phyloP scores from a whole-genome alignment of 2,329 filamentous ascomycete genomes.

The Alternaria brassicicola region DNA sequence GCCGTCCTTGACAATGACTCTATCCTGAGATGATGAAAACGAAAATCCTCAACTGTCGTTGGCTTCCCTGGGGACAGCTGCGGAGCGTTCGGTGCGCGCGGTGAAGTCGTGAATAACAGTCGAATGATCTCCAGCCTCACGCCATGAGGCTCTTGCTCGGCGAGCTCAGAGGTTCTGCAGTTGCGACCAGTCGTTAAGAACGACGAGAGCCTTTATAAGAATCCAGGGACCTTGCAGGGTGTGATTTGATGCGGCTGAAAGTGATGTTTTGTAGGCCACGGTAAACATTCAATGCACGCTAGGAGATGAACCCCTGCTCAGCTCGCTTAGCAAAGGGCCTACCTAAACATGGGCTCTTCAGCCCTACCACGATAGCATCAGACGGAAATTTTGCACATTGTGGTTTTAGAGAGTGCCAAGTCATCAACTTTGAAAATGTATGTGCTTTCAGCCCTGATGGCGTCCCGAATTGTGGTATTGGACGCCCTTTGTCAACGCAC shows the following conservation, averaged over 20 bases:
- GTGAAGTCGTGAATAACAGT: background rate
- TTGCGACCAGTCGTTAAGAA: background rate
- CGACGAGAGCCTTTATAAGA: constrained; percentile 1
- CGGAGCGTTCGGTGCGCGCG: constrained; percentile 2
- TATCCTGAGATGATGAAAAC: constrained; percentile 6
- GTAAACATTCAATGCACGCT: constrained; percentile 13
- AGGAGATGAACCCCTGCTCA: constrained; percentile 9
- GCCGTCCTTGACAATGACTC: constrained; percentile 9
- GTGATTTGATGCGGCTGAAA: constrained; percentile 18
- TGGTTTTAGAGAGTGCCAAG: background rate
- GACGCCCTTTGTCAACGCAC: constrained; percentile 6
- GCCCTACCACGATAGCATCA: constrained; percentile 7
- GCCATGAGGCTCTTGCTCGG: constrained; percentile 17
- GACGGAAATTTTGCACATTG: constrained; percentile 1
- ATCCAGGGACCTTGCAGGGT: constrained; percentile 9
- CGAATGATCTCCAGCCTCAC: constrained; percentile 14
- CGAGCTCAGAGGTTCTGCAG: background rate
- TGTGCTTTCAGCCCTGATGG: background rate
- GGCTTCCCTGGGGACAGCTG: background rate
- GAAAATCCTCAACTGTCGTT: constrained; percentile 8
- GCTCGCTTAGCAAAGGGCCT: constrained; percentile 15
- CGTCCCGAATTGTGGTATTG: background rate
- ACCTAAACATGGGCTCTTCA: constrained; percentile 16
- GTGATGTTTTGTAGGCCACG: constrained; percentile 11
- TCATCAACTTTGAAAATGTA: constrained; percentile 1